Evolutionary conservation across 2,329 filamentous ascomycete species (phyloP).

Genomic region (Exophiala sideris): DNA sequence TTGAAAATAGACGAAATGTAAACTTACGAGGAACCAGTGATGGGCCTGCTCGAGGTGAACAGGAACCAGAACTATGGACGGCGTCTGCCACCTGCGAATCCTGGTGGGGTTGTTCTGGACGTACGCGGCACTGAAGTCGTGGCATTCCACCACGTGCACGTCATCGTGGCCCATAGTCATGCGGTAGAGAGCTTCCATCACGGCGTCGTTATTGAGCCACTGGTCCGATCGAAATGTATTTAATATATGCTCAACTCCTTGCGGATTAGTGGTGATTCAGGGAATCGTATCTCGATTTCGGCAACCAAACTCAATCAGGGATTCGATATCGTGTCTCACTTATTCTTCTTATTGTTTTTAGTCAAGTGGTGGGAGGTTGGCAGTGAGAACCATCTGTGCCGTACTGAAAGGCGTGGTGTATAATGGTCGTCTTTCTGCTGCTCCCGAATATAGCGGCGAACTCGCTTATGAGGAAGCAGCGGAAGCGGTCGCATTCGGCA

Average conservation of each 20-base stretch:
- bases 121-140: constrained; percentile 2
- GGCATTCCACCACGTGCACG: background rate
- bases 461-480: background rate
- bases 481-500: background rate
- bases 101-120: background rate
- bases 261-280: background rate
- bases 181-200: constrained; percentile 4
- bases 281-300: background rate
- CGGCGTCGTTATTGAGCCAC: constrained; percentile 1
- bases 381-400: background rate
- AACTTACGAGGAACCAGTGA: constrained; percentile 4
- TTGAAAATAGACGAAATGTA: background rate
- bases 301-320: background rate
- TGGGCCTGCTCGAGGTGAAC: background rate
- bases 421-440: background rate
- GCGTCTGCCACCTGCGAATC: background rate
- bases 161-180: background rate
- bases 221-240: constrained; percentile 3
- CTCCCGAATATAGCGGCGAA: background rate
- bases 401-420: background rate
- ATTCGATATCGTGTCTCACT: background rate
- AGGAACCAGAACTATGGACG: constrained; percentile 1
- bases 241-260: background rate
- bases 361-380: background rate
- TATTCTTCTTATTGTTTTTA: background rate